Conservation (phyloP, 192 early-diverging fungal species). For the Chytriomyces confervae region DNA sequence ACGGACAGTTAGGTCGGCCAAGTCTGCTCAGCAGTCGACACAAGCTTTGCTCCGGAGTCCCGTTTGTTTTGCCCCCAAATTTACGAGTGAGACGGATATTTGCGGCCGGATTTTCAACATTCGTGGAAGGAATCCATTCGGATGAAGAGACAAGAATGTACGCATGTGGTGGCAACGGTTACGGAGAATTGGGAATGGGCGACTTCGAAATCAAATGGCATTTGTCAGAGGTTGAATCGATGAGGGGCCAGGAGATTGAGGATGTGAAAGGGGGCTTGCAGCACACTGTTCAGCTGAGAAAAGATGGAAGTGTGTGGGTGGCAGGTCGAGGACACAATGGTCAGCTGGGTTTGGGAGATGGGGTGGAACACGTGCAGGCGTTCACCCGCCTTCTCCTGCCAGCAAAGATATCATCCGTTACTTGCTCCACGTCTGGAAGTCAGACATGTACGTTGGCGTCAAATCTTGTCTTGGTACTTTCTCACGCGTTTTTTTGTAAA, state of each 20-base stretch:
- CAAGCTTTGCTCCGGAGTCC: not conserved
- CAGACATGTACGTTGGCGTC: constrained; percentile 1
- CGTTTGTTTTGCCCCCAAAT: not conserved
- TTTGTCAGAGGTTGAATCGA: not conserved
- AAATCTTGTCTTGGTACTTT: not conserved
- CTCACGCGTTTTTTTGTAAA: not conserved
- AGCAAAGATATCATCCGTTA: not conserved
- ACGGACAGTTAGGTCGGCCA: constrained; percentile 31
- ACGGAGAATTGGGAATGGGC: constrained; percentile 39
- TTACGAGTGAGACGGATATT: not conserved
- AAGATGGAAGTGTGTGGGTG: constrained; percentile 27
- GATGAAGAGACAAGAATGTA: not conserved
- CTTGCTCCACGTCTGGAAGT: constrained; percentile 26
- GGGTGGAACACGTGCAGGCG: not conserved
- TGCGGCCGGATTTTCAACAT: constrained; percentile 26
- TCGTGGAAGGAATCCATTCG: not conserved
- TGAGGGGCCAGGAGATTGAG: constrained; percentile 3
- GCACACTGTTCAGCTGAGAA: constrained; percentile 26
- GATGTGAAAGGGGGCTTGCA: constrained; percentile 36
- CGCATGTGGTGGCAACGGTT: constrained; percentile 37
- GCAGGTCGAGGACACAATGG: constrained; percentile 32
- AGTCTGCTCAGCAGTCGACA: not conserved
- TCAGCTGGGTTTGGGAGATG: constrained; percentile 24
- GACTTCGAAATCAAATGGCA: not conserved
- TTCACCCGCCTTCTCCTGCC: constrained; percentile 8